phyloP scores from a whole-genome alignment of 2,329 filamentous ascomycete genomes.

The Coniochaeta pulveracea region DNA sequence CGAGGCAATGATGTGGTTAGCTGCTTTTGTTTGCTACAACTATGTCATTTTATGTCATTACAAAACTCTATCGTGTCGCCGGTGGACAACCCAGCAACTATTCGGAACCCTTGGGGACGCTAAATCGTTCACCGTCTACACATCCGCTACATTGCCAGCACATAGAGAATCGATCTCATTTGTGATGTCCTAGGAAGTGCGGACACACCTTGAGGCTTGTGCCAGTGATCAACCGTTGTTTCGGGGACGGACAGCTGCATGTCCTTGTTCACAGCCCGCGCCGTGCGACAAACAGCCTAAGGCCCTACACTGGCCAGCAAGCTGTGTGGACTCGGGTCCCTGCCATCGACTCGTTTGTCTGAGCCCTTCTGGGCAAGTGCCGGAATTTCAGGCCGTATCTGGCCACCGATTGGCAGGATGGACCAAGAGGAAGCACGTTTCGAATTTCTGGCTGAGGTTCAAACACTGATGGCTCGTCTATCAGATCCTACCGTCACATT shows the following conservation, averaged over 20 bases:
- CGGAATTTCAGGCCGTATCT: not conserved
- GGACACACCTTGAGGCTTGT: conserved; percentile 9
- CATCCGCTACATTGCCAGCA: too few species aligned
- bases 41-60: too few species aligned
- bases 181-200: not conserved
- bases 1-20: too few species aligned
- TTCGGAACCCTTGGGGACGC: too few species aligned
- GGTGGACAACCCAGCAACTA: too few species aligned
- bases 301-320: not conserved
- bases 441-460: not conserved
- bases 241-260: conserved; percentile 14
- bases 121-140: too few species aligned
- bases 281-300: conserved; percentile 3
- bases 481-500: conserved; percentile 1
- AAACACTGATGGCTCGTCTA: conserved; percentile 2
- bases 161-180: too few species aligned
- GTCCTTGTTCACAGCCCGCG: conserved; percentile 11
- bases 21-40: too few species aligned
- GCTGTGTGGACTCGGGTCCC: conserved; percentile 1
- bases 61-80: too few species aligned
- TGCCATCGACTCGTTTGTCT: conserved; percentile 7
- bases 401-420: too few species aligned
- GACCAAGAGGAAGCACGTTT: not conserved
- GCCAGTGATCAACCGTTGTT: conserved; percentile 13
- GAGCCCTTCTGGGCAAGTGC: conserved; percentile 2